Conservation (phyloP, 495 filamentous ascomycete species). For the Penicillium ochrochloron region DNA sequence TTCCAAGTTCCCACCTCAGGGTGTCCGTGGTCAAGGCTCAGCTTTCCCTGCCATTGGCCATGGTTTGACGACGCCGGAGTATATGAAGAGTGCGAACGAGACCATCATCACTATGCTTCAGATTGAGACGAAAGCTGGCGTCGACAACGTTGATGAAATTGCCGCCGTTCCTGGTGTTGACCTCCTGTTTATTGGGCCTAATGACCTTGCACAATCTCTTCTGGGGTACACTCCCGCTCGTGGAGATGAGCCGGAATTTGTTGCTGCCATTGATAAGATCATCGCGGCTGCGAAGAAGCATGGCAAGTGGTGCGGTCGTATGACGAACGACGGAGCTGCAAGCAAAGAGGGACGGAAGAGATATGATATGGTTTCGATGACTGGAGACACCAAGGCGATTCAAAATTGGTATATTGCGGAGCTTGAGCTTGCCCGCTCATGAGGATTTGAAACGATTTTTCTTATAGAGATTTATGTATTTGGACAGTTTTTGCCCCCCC, state of each 20-base stretch:
- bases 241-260: conserved; percentile 41
- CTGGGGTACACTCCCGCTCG: conserved; percentile 35
- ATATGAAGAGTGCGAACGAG: conserved; percentile 40
- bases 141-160: conserved; percentile 39
- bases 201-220: conserved; percentile 39
- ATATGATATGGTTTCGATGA: conserved; percentile 41
- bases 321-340: conserved; percentile 34
- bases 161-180: conserved; percentile 36
- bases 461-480: neutral
- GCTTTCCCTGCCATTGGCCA: conserved; percentile 35
- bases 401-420: conserved; percentile 45
- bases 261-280: conserved; percentile 38
- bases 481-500: neutral
- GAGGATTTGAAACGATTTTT: neutral
- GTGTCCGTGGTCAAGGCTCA: conserved; percentile 54
- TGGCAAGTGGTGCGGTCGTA: conserved; percentile 39
- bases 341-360: conserved; percentile 32
- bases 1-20: conserved; percentile 69
- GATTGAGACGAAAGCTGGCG: conserved; percentile 37
- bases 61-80: conserved; percentile 37
- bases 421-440: conserved; percentile 40
- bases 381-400: conserved; percentile 40
- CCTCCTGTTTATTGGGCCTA: conserved; percentile 42
- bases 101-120: conserved; percentile 40
- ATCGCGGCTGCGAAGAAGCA: conserved; percentile 37